phyloP scores from a whole-genome alignment of 2,329 filamentous ascomycete species.

The Raffaelea albimanens region DNA sequence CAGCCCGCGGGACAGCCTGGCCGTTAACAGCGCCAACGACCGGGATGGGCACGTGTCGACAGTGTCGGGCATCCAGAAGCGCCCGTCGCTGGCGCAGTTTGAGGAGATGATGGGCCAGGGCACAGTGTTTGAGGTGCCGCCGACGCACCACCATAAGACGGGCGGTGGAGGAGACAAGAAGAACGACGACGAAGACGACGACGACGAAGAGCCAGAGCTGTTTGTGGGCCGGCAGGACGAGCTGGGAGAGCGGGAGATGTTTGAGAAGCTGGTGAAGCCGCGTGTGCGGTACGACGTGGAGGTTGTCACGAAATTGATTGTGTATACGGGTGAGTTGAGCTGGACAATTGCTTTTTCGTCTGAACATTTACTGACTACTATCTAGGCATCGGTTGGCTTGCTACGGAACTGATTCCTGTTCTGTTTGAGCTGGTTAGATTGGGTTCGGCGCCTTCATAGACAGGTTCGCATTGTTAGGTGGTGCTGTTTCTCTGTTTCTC shows the following conservation, averaged over 20 bases:
- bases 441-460: constrained; percentile 2
- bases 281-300: constrained; percentile 96
- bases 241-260: constrained; percentile 67
- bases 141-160: constrained; percentile 3
- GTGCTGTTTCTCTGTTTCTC: too few species aligned
- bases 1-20: neutral
- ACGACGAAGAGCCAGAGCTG: constrained; percentile 24
- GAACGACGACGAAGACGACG: neutral
- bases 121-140: constrained; percentile 28
- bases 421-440: constrained; percentile 56
- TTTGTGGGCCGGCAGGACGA: constrained; percentile 36
- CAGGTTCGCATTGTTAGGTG: too few species aligned
- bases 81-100: constrained; percentile 47
- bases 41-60: constrained; percentile 27
- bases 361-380: too few species aligned
- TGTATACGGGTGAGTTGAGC: constrained; percentile 67
- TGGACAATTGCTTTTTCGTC: neutral
- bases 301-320: constrained; percentile 90
- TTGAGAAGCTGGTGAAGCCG: constrained; percentile 73
- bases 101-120: constrained; percentile 68
- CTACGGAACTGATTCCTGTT: constrained; percentile 64
- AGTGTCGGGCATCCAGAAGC: constrained; percentile 34
- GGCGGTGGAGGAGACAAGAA: too few species aligned
- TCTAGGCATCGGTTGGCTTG: constrained; percentile 72
- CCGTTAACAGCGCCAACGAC: constrained; percentile 12